Percentiles rank a stretch among this genome's conserved stretches.
phyloP scores from a whole-genome alignment of 1,284 basidiomycete genomes.

The Ustilago loliicola region DNA sequence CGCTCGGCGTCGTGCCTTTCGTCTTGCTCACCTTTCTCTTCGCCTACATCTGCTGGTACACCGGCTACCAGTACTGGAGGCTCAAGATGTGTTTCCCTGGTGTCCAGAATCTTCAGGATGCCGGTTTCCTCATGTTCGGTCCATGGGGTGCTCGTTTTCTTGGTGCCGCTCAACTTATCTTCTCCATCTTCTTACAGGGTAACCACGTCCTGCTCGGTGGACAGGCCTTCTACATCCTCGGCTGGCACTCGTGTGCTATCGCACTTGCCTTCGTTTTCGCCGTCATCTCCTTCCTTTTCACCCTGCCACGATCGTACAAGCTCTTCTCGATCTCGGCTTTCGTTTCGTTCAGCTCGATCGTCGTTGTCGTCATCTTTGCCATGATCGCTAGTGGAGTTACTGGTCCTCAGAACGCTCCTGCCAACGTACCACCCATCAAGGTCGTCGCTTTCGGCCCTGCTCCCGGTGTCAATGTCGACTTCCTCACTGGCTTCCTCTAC shows the following conservation, averaged over 20 bases:
- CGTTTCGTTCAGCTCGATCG: constrained; percentile 63
- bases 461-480: constrained; percentile 46
- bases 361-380: constrained; percentile 59
- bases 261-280: constrained; percentile 55
- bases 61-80: constrained; percentile 56
- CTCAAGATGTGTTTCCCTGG: constrained; percentile 62
- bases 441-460: constrained; percentile 57
- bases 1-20: constrained; percentile 61
- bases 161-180: constrained; percentile 48
- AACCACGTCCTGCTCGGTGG: constrained; percentile 62
- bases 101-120: constrained; percentile 62
- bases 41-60: constrained; percentile 54
- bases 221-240: constrained; percentile 58
- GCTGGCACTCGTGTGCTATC: constrained; percentile 59
- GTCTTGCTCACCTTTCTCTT: constrained; percentile 57
- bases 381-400: constrained; percentile 63
- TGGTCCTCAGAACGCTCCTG: constrained; percentile 50
- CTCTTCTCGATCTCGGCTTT: constrained; percentile 58
- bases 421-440: constrained; percentile 40
- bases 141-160: constrained; percentile 48
- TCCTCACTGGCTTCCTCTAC: constrained; percentile 57
- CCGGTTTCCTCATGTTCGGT: constrained; percentile 62
- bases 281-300: constrained; percentile 61
- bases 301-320: constrained; percentile 61
- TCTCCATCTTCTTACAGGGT: constrained; percentile 60